phyloP scores from a whole-genome alignment of 179 eudicot species.

The Beta corolliflora region DNA sequence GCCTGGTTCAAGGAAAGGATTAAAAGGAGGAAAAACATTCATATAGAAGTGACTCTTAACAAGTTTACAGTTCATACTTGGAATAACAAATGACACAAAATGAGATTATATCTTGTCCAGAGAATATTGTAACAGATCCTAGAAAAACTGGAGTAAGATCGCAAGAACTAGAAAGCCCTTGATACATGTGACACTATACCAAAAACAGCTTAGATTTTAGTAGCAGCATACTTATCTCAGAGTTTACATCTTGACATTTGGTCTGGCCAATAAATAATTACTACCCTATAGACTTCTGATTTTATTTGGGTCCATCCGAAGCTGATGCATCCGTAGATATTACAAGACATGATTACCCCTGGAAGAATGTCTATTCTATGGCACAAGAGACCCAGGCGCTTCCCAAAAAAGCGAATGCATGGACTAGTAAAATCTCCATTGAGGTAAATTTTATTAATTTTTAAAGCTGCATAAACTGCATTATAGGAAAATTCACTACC shows the following conservation, averaged over 20 bases:
- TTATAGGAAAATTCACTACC: background rate
- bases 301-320: no score
- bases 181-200: background rate
- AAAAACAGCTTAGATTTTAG: background rate
- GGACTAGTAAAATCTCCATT: background rate
- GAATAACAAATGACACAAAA: background rate
- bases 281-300: background rate
- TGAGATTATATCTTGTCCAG: background rate
- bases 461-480: no score
- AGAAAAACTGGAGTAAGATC: background rate
- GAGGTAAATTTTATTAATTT: no score
- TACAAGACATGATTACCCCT: background rate
- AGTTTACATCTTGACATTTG: background rate
- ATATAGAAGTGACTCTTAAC: background rate
- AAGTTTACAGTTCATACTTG: background rate
- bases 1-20: constrained; percentile 48
- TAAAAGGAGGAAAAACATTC: background rate
- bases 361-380: background rate
- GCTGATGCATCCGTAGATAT: no score
- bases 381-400: background rate
- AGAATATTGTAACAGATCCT: background rate
- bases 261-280: background rate
- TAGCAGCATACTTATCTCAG: background rate
- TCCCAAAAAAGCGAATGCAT: background rate
- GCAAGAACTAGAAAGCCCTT: background rate